Evolutionary conservation across 768 basidiomycete species (phyloP).

Genomic region (Lactifluus hygrophoroides): DNA sequence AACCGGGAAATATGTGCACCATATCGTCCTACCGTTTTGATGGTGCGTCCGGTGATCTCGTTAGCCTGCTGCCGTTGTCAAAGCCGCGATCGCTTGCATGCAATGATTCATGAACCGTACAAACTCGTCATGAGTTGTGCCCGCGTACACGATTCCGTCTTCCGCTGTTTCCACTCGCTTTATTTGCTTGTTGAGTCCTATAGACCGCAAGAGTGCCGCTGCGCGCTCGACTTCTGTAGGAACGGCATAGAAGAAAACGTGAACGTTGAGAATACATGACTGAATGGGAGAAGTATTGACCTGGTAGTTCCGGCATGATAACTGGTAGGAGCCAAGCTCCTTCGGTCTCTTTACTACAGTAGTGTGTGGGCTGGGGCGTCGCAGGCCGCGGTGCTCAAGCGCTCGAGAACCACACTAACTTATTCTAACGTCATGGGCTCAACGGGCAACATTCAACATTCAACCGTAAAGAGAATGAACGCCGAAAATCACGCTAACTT

Average conservation of each 20-base stretch:
- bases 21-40: constrained; percentile 44
- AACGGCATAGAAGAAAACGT: neutral
- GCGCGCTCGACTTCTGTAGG: constrained; percentile 62
- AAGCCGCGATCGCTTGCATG: neutral
- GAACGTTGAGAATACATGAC: neutral
- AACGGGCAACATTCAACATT: too few relatives aligned
- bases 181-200: constrained; percentile 48
- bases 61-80: constrained; percentile 35
- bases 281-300: neutral
- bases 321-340: neutral
- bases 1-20: too few relatives aligned
- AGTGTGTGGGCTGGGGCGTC: neutral
- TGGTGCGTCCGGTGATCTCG: constrained; percentile 42
- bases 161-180: constrained; percentile 46
- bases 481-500: too few relatives aligned
- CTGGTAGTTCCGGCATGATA: constrained; percentile 18
- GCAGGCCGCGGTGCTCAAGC: too few relatives aligned
- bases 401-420: too few relatives aligned
- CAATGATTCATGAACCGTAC: constrained; percentile 36
- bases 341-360: neutral
- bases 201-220: constrained; percentile 41
- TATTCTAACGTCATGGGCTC: too few relatives aligned
- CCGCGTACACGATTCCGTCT: constrained; percentile 57
- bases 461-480: too few relatives aligned
- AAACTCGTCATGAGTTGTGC: constrained; percentile 48